phyloP scores from a whole-genome alignment of 1,284 basidiomycete species.

The Cutaneotrichosporon dermatis region DNA sequence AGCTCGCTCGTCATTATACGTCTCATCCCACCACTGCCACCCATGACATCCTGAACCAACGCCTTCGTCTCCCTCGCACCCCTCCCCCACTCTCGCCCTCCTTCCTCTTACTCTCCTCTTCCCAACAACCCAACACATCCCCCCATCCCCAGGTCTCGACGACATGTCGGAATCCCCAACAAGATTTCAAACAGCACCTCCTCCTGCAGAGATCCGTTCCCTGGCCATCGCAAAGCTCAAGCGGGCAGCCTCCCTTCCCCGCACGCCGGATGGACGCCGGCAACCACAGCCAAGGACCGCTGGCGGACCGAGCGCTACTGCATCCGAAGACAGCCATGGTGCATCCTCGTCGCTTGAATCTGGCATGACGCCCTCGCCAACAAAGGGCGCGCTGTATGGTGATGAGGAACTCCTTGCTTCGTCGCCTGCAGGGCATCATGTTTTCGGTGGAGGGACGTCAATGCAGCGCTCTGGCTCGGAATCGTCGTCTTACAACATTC shows the following conservation, averaged over 20 bases:
- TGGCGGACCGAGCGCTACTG: constrained; percentile 7
- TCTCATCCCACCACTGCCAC: not conserved
- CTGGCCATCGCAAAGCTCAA: constrained; percentile 82
- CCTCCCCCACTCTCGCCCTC: not conserved
- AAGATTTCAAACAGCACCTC: constrained; percentile 8
- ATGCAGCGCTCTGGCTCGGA: constrained; percentile 41
- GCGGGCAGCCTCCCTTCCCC: constrained; percentile 78
- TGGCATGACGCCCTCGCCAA: constrained; percentile 6
- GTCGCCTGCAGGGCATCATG: constrained; percentile 23
- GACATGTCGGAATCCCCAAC: constrained; percentile 11
- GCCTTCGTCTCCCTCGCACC: not conserved
- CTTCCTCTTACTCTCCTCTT: not conserved
- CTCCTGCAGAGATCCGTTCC: constrained; percentile 53
- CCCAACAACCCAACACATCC: not conserved
- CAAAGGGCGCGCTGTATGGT: constrained; percentile 6
- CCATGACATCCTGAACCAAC: not conserved
- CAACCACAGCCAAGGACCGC: constrained; percentile 61
- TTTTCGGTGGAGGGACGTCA: constrained; percentile 14
- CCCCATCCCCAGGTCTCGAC: not conserved
- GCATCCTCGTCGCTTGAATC: not conserved
- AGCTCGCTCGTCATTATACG: too few relatives aligned
- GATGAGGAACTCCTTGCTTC: constrained; percentile 38
- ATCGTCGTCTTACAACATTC: constrained; percentile 32
- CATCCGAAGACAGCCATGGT: constrained; percentile 3
- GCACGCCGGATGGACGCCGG: constrained; percentile 77